A percentile compares a stretch with the other conserved stretches of the same genome.
These are phyloP conservation scores for Biscutella laevigata DNA, from an alignment of 441 rosid species.

Conservation along the genomic window DNA sequence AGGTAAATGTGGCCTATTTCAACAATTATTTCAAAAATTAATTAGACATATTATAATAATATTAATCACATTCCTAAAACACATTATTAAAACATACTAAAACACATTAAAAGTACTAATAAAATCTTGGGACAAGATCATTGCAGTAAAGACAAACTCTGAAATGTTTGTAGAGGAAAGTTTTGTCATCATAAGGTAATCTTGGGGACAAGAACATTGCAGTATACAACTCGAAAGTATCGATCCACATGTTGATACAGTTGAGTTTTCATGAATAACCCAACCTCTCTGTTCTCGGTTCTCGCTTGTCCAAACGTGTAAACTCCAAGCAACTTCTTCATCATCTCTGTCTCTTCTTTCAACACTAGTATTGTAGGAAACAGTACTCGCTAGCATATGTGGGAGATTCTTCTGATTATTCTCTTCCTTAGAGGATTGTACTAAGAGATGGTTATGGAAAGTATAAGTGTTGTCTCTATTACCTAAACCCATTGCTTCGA, in stretches of 20 bases:
- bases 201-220: slow-evolving; percentile 77
- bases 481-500: slow-evolving; percentile 81
- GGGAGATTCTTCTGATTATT: slow-evolving; percentile 1
- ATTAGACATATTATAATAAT: too few relatives aligned
- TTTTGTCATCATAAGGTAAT: slow-evolving; percentile 70
- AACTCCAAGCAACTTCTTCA: slow-evolving; percentile 46
- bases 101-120: too few relatives aligned
- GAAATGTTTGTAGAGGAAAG: slow-evolving; percentile 65
- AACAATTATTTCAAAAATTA: too few relatives aligned
- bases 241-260: slow-evolving; percentile 39
- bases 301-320: slow-evolving; percentile 83
- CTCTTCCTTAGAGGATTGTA: slow-evolving; percentile 10
- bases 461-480: slow-evolving; percentile 39
- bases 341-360: slow-evolving; percentile 43
- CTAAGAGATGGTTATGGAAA: slow-evolving; percentile 38
- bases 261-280: slow-evolving; percentile 47
- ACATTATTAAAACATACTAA: too few relatives aligned
- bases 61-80: too few relatives aligned
- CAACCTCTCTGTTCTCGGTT: slow-evolving; percentile 48
- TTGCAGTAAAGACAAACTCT: slow-evolving; percentile 64
- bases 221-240: slow-evolving; percentile 66
- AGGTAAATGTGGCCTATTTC: too few relatives aligned
- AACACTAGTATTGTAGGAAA: slow-evolving; percentile 49
- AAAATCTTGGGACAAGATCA: too few relatives aligned
- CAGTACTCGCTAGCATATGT: slow-evolving; percentile 42